Base-by-base conservation (phyloP, 345 rosid genomes). In the Aquilaria malaccensis region DNA sequence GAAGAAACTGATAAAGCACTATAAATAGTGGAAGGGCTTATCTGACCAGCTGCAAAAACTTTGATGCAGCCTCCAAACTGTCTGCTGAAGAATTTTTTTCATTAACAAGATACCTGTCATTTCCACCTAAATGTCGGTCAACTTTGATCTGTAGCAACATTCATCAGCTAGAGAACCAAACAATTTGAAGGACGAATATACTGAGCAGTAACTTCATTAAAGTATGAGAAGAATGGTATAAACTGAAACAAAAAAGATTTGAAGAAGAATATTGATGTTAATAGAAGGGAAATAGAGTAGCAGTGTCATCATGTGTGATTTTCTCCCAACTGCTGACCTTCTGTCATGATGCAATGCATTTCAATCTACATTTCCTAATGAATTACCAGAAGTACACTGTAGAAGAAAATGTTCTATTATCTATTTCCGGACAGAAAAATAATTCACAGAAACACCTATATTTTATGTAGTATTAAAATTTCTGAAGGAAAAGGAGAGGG, bases 31-130 rank as follows among this genome's bases (percentile, higher is more conserved):
- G 22, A 9, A 47, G 7, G 59, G 53, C 58, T 10, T 32, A 5
- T 56, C 68, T 48, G 64, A 94, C 99, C 95, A 94, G 74, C 74
- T 81, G 81, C 52, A 94, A 68, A 77, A 94, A 94, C 69, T 86
- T 75, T 22, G 87, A 70, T 67, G 82, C 53, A 53, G 74, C 82
- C 57, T 81, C 86, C 10, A 81, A 73, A 4, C 70, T 71, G 47
- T 66, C 77, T 2, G 71, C 59, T 15, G 87, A 75, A 68, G 81
- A 63, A 71, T 62, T 72, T 65, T 84, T 86, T 41, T 76, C 80
- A 61, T 59, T 70, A 57, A 72, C 67, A 65, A 94, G 95, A 79
- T 81, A 94, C 48, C 97, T 90, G 85, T 71, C 77, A 45, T 48
- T 48, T 30, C 12, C 2, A 58, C 30, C 50, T 50, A 65, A 45